Conservation (phyloP, 306 rosid genomes). For the Casuarina glauca region DNA sequence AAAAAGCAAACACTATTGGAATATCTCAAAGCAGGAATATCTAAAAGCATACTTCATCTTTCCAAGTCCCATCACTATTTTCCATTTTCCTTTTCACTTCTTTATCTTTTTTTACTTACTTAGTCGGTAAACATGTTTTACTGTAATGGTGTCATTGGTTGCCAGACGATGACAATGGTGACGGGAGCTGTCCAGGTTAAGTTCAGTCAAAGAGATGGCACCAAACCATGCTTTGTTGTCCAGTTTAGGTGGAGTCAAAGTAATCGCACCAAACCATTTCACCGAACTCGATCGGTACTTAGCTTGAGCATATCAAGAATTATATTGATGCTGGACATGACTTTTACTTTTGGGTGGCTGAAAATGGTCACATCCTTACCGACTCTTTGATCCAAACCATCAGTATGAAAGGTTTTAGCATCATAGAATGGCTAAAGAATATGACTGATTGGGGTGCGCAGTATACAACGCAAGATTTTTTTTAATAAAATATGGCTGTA, state of each 20-base stretch:
- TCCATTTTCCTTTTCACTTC: not conserved
- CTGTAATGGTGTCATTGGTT: not conserved
- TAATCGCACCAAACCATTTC: not conserved
- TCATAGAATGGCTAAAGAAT: no score
- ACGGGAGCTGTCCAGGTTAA: not conserved
- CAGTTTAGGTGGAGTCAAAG: no score
- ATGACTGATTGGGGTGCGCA: not conserved
- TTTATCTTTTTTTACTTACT: not conserved
- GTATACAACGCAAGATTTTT: not conserved
- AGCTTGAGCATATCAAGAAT: not conserved
- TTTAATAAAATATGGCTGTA: not conserved
- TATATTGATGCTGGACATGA: no score
- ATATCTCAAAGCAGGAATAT: not conserved
- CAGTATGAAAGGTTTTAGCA: no score
- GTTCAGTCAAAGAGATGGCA: constrained; percentile 6
- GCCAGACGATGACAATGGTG: not conserved
- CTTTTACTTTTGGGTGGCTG: no score
- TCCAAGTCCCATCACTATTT: not conserved
- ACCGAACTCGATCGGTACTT: not conserved
- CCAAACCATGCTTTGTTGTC: not conserved
- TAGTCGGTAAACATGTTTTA: not conserved
- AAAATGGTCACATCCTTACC: no score
- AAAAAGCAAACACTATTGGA: not conserved
- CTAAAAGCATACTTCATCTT: not conserved
- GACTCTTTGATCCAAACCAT: no score